Evolutionary conservation across 768 basidiomycete species (phyloP).

Genomic region (Hericium erinaceus): DNA sequence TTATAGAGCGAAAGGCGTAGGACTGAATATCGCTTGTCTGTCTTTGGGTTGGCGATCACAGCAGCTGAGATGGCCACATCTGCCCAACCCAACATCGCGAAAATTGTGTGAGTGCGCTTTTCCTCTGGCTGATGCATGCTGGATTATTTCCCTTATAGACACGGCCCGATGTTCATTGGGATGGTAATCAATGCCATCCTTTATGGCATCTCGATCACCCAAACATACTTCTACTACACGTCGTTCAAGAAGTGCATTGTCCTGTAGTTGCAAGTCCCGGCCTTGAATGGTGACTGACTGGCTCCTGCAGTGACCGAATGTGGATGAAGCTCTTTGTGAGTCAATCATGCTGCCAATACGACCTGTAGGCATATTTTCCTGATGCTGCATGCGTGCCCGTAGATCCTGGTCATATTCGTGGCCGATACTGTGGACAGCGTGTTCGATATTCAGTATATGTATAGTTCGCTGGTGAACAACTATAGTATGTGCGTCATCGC

Average conservation of each 20-base stretch:
- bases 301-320: not conserved
- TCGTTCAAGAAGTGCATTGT: slow-evolving; percentile 3
- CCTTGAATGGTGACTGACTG: not conserved
- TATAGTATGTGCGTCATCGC: not conserved
- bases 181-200: slow-evolving; percentile 5
- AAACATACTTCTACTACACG: slow-evolving; percentile 4
- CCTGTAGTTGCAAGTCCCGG: too few relatives aligned
- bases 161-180: slow-evolving; percentile 8
- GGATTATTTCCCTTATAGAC: not conserved
- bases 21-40: too few relatives aligned
- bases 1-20: too few relatives aligned
- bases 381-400: not conserved
- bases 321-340: slow-evolving; percentile 8
- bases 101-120: not conserved
- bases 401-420: slow-evolving; percentile 3
- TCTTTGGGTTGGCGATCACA: too few relatives aligned
- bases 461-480: slow-evolving; percentile 2
- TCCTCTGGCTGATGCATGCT: not conserved
- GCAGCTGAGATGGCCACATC: too few relatives aligned
- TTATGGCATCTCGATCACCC: slow-evolving; percentile 8
- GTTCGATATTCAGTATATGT: slow-evolving; percentile 3
- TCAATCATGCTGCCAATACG: not conserved
- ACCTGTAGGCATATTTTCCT: not conserved
- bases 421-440: slow-evolving; percentile 5
- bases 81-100: not conserved